phyloP scores from a whole-genome alignment of 2,329 filamentous ascomycete genomes.

The Biscogniauxia mediterranea region DNA sequence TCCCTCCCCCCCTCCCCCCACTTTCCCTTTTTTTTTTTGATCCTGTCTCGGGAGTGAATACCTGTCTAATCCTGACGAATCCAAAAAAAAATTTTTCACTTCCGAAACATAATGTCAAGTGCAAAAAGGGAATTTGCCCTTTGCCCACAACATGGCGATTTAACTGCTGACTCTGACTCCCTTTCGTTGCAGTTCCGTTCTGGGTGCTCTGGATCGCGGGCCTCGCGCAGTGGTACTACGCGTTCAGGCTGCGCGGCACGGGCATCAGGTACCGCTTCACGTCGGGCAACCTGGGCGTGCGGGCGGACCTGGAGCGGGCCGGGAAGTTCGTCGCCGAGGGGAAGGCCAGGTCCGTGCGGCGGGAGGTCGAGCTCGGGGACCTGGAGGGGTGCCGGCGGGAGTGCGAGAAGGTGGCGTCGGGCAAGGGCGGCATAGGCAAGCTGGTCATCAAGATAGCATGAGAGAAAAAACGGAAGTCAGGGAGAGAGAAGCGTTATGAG shows the following conservation, averaged over 20 bases:
- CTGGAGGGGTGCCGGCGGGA: constrained; percentile 41
- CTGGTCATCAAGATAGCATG: constrained; percentile 38
- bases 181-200: constrained; percentile 25
- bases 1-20: no score
- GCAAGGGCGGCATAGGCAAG: constrained; percentile 45
- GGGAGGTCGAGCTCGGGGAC: constrained; percentile 41
- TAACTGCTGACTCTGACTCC: no score
- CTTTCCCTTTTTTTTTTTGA: no score
- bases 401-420: constrained; percentile 39
- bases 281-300: constrained; percentile 41
- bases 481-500: no score
- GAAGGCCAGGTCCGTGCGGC: constrained; percentile 43
- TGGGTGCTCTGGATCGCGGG: constrained; percentile 39
- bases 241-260: constrained; percentile 43
- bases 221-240: constrained; percentile 40
- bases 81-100: no score
- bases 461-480: background rate
- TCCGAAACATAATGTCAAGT: no score
- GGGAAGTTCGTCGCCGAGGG: constrained; percentile 41
- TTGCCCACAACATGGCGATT: no score
- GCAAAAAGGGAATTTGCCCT: no score
- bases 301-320: constrained; percentile 42
- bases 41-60: no score
- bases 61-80: no score
- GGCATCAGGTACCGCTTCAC: constrained; percentile 43